These are phyloP conservation scores for Tetraselmis striata DNA, from an alignment of 139 green algal species.

Conservation along the genomic window DNA sequence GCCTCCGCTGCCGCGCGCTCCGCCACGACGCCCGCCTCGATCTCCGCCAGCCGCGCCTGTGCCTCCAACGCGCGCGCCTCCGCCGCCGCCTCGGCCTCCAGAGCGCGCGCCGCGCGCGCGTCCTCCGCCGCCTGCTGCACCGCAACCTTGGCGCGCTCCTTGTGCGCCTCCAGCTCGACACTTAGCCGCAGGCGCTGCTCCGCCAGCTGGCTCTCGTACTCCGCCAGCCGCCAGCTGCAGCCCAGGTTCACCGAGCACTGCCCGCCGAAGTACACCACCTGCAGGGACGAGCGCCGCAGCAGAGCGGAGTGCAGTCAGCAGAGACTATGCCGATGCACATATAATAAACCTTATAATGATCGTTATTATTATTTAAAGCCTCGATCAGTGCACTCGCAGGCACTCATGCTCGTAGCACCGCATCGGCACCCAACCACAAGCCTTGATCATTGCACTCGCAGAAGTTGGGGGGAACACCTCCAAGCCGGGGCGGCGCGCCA, in stretches of 20 bases:
- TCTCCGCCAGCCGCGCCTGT: background rate
- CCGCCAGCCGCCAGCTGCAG: conserved; percentile 15
- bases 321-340: too few species aligned
- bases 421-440: too few species aligned
- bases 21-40: background rate
- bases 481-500: too few species aligned
- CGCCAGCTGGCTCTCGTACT: conserved; percentile 19
- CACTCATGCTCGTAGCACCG: too few species aligned
- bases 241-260: conserved; percentile 17
- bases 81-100: background rate
- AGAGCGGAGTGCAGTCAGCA: too few species aligned
- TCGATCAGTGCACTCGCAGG: too few species aligned
- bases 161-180: conserved; percentile 6
- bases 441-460: too few species aligned
- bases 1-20: background rate
- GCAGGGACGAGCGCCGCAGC: background rate
- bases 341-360: too few species aligned
- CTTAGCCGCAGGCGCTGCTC: background rate
- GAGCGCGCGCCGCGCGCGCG: too few species aligned
- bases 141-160: conserved; percentile 1
- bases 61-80: background rate
- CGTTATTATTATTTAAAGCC: too few species aligned
- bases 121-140: background rate
- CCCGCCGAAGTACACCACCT: conserved; percentile 9
- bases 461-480: too few species aligned